Base-by-base conservation (phyloP, 2,329 filamentous ascomycete genomes). In the Rosellinia necatrix region DNA sequence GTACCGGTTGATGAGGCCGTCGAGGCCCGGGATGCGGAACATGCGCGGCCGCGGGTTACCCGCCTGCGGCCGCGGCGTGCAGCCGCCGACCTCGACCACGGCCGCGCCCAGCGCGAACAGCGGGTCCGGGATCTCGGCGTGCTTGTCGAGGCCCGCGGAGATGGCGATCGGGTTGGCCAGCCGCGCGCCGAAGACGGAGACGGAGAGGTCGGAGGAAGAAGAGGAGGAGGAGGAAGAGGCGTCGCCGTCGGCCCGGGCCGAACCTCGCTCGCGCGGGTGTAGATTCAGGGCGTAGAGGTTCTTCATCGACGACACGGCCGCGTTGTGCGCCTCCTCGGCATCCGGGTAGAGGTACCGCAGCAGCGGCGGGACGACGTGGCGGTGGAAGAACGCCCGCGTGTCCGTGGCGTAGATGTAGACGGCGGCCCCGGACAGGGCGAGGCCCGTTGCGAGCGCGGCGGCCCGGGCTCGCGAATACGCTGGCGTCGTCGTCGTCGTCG, bases 111-210 rank as follows among this genome's bases (percentile, higher is more conserved):
- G 77, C 6, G 87, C 91, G 70, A 97, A 90, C 30, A 99, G 80
- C 12, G 87, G 83, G 66, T 93, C 89, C 1, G 92, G 90, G 50
- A 97, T 87, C 60, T 96, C 91, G 50, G 88, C 94, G 69, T 96
- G 84, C 79, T 99, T 97, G 78, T 97, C 94, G 38, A 99, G 85
- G 8, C 94, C 94, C 4, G 91, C 94, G n/a, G 91, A 96, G 61
- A 96, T 96, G 53, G 89, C 94, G 66, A 99, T 86, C 1, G 94
- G 94, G 74, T 97, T 97, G 66, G 83, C 79, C 42, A 99, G 76
- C 3, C 77, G 81, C 59, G 88, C 83, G 30, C 89, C 91, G 70
- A 96, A 97, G 17, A 97, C 87, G 10, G 70, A 70, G 12, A 78
- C 68, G 6, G 73, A 70, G 27, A 81, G 66, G 47, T 74, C 76